Conservation (phyloP, 345 rosid genomes). For the Fremontodendron californicum region DNA sequence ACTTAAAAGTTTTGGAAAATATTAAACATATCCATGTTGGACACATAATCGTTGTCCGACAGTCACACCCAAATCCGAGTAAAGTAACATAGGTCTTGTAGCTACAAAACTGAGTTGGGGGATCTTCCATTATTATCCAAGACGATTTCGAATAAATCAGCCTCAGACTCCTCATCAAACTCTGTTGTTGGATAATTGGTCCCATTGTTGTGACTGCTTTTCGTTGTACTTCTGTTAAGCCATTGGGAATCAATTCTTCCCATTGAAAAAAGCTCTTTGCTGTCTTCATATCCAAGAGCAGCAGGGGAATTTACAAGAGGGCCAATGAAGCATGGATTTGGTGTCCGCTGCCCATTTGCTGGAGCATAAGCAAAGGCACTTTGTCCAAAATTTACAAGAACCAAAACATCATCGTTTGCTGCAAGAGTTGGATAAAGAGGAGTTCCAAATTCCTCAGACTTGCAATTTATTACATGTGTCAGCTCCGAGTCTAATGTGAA, state of each 20-base stretch:
- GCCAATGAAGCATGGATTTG: constrained; percentile 62
- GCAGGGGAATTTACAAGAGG: constrained; percentile 45
- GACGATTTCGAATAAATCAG: constrained; percentile 82
- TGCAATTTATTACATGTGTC: constrained; percentile 50
- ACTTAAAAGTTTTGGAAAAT: too few relatives aligned
- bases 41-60: too few relatives aligned
- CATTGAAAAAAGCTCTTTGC: constrained; percentile 84
- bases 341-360: constrained; percentile 53
- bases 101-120: constrained; percentile 32
- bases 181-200: constrained; percentile 33
- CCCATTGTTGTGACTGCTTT: constrained; percentile 29
- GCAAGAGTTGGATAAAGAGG: constrained; percentile 64
- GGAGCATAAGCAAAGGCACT: constrained; percentile 44
- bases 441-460: constrained; percentile 49
- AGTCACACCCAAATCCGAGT: too few relatives aligned
- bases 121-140: constrained; percentile 53
- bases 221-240: constrained; percentile 44
- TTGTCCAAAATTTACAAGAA: constrained; percentile 66
- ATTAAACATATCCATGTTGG: too few relatives aligned
- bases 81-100: constrained; percentile 13
- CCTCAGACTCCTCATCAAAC: constrained; percentile 80
- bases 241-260: constrained; percentile 87
- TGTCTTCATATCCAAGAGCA: constrained; percentile 57
- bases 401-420: constrained; percentile 38
- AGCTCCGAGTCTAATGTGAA: constrained; percentile 57